These are phyloP conservation scores for Microcos paniculata DNA, from an alignment of 345 rosid genomes.

Conservation along the genomic window DNA sequence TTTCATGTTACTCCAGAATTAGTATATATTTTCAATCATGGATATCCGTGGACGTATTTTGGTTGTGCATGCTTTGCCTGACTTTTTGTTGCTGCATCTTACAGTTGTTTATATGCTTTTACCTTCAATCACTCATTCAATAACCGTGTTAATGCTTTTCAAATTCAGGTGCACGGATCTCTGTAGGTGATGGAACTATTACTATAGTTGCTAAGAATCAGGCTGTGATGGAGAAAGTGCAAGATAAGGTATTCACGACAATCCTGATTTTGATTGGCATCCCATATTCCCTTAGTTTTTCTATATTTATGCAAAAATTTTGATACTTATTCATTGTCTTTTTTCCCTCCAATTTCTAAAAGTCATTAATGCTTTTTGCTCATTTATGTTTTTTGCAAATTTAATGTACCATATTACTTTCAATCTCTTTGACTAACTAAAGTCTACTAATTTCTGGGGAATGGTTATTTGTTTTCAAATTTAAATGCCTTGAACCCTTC, in stretches of 20 bases:
- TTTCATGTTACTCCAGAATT: neutral
- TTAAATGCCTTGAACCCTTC: neutral
- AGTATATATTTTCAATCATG: neutral
- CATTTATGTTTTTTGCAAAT: neutral
- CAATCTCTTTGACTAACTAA: slow-evolving; percentile 4
- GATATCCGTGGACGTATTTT: neutral
- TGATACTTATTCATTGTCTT: neutral
- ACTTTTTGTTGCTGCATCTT: neutral
- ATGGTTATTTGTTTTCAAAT: neutral
- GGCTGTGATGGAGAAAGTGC: slow-evolving; percentile 69
- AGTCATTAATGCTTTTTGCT: neutral
- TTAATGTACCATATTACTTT: neutral
- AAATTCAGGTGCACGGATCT: slow-evolving; percentile 73
- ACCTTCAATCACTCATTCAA: neutral
- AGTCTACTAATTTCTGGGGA: neutral
- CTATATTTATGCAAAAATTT: neutral
- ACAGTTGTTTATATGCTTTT: slow-evolving; percentile 2
- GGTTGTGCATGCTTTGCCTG: neutral
- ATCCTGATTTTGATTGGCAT: neutral
- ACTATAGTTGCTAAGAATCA: slow-evolving; percentile 82
- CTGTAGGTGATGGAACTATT: slow-evolving; percentile 74
- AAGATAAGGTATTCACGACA: slow-evolving; percentile 60
- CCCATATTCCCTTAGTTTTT: neutral
- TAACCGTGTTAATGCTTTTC: slow-evolving; percentile 9
- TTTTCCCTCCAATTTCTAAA: neutral